Evolutionary conservation across 306 rosid genomes (phyloP), one percentile per base, ranked within the genome.

Genomic region (Citrullus colocynthis): DNA sequence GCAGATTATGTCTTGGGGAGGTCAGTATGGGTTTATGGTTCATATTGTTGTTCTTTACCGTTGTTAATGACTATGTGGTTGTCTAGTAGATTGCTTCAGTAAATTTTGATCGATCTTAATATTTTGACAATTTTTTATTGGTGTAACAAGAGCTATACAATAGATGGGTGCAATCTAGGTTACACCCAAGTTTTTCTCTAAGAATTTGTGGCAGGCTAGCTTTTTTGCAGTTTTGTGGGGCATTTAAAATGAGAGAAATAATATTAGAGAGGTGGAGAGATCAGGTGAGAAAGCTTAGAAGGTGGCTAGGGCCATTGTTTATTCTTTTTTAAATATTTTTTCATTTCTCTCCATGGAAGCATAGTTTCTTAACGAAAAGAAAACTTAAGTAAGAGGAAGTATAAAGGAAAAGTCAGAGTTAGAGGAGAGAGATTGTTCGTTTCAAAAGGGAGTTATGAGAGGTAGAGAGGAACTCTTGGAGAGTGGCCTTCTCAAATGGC

Each of bases 1-100:
- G 98, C 97, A 4, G 98, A 95, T 88, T 95, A 95, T 86, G 98
- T 95, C 81, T 81, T 95, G 84, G 98, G 92, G 81, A 92, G 98
- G 98, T 95, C 34, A 81, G 91, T 87, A 66, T 78, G 37, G 76
- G 64, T 80, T 44, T 39, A 34, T 80, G 28, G 75, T 17, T 64
- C 17, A 34, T 65, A 59, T 24, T 49, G 42, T 5, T 71, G 62
- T 66, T 80, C 56, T 70, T 79, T 59, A 44, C 42, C 56, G 30
- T 56, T 54, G 24, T 65, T 78, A 72, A 21, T 56, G 74, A 67
- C 54, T 21, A 67, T 20, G 55, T 20, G 24, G 28, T 3, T n/a
- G 74, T 39, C 55, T 67, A 21, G 55, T 5, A 20, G 36, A 41
- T 9, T 20, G 55, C 34, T 69, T 41, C 34, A 69, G 12, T 44